Conservation (phyloP, 2,329 filamentous ascomycete genomes). For the Thielaviopsis euricoi region DNA sequence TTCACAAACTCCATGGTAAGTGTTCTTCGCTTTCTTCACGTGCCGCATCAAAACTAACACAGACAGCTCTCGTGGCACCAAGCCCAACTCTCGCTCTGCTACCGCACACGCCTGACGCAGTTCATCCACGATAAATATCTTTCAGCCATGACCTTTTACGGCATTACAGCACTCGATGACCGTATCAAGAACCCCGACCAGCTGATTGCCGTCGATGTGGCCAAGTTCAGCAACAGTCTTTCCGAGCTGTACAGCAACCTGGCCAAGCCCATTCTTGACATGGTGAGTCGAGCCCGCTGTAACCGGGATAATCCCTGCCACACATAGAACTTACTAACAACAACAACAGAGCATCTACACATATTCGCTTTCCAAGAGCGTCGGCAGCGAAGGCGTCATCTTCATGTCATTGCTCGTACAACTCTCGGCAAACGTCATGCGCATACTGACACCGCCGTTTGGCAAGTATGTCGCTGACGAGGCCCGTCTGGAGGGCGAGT, state of each 20-base stretch:
- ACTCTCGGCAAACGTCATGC: slow-evolving; percentile 82
- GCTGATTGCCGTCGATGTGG: slow-evolving; percentile 89
- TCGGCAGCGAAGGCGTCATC: slow-evolving; percentile 90
- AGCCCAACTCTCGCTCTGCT: slow-evolving; percentile 82
- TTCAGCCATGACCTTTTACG: slow-evolving; percentile 96
- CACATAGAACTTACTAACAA: too few species aligned
- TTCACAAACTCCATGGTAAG: slow-evolving; percentile 97
- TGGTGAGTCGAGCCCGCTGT: slow-evolving; percentile 34
- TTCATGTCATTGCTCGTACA: slow-evolving; percentile 92
- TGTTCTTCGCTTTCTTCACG: slow-evolving; percentile 9
- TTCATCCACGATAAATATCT: slow-evolving; percentile 92
- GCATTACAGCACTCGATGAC: slow-evolving; percentile 85
- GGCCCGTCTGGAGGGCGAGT: slow-evolving; percentile 85
- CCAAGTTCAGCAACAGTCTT: slow-evolving; percentile 87
- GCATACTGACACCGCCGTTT: slow-evolving; percentile 85
- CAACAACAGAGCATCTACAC: slow-evolving; percentile 61
- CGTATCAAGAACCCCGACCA: slow-evolving; percentile 98
- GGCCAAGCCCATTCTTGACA: slow-evolving; percentile 85
- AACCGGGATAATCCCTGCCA: too few species aligned
- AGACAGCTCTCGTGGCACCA: slow-evolving; percentile 86
- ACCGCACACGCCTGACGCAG: slow-evolving; percentile 84
- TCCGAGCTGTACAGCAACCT: slow-evolving; percentile 93
- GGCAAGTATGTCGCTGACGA: slow-evolving; percentile 97
- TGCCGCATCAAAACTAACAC: background rate
- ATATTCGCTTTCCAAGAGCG: slow-evolving; percentile 78